A percentile compares a stretch with the other conserved stretches of the same genome.
Conservation (phyloP, 2,329 filamentous ascomycete species). For the Claviceps sp. region DNA sequence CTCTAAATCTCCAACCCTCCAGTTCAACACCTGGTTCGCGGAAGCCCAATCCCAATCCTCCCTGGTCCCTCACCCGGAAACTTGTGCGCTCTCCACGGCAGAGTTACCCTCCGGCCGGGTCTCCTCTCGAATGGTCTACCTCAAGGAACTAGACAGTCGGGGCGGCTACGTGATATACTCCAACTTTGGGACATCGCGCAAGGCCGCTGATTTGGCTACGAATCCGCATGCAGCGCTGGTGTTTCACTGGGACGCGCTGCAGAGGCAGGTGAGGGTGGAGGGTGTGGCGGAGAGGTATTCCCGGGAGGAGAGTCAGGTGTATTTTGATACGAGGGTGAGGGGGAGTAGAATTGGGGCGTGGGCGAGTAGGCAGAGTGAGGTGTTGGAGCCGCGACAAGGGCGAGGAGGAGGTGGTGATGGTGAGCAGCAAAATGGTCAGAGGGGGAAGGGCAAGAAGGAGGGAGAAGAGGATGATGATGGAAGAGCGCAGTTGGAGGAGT, state of each 20-base stretch:
- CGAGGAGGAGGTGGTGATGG: not conserved
- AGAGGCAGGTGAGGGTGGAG: conserved; percentile 86
- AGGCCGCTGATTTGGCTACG: conserved; percentile 51
- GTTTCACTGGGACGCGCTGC: conserved; percentile 79
- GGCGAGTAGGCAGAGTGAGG: conserved; percentile 79
- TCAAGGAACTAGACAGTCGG: conserved; percentile 76
- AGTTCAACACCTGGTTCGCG: conserved; percentile 86
- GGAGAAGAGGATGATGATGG: conserved; percentile 50
- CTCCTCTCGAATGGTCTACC: conserved; percentile 75
- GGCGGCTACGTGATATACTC: conserved; percentile 82
- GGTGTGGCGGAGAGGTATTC: conserved; percentile 56
- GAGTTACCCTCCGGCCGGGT: conserved; percentile 72
- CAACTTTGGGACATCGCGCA: conserved; percentile 71
- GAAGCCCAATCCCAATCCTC: conserved; percentile 51
- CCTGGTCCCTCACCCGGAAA: conserved; percentile 65
- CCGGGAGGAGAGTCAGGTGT: conserved; percentile 56
- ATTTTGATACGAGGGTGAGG: conserved; percentile 56
- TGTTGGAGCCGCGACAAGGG: conserved; percentile 36
- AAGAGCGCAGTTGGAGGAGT: conserved; percentile 58
- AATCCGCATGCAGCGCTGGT: conserved; percentile 74
- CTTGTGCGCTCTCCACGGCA: conserved; percentile 77
- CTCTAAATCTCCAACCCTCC: conserved; percentile 51
- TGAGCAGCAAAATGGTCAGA: conserved; percentile 44
- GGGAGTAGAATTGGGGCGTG: conserved; percentile 82
- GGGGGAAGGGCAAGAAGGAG: conserved; percentile 60